phyloP scores from a whole-genome alignment of 225 moss, liverwort and hornwort genomes.

The Takakia lepidozioides region DNA sequence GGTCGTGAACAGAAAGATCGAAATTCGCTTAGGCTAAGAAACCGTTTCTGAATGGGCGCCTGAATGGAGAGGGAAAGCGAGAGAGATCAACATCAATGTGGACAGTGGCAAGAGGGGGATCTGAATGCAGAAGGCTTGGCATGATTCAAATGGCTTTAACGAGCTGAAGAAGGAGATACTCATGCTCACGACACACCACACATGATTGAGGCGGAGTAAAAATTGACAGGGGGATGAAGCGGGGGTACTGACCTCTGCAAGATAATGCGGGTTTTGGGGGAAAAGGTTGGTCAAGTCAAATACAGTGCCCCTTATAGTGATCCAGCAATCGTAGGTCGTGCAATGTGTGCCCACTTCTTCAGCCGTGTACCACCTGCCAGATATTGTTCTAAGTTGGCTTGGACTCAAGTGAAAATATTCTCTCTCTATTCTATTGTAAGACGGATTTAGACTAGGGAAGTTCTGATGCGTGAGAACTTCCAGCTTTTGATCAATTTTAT shows the following conservation, averaged over 20 bases:
- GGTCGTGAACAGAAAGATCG: too few relatives aligned
- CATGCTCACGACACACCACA: background rate
- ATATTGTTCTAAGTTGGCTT: too few relatives aligned
- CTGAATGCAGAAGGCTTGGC: background rate
- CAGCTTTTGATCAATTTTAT: background rate
- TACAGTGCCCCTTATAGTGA: slow-evolving; percentile 40
- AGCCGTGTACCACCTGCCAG: slow-evolving; percentile 52
- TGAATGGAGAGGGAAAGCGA: too few relatives aligned
- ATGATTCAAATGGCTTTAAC: background rate
- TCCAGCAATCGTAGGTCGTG: slow-evolving; percentile 44
- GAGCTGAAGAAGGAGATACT: background rate
- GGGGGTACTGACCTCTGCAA: slow-evolving; percentile 27
- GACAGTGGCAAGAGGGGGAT: too few relatives aligned
- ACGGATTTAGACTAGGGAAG: background rate
- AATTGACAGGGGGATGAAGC: background rate
- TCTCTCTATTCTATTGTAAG: slow-evolving; percentile 1
- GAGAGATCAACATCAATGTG: too few relatives aligned
- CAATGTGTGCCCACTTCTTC: slow-evolving; percentile 51
- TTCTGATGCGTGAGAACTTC: too few relatives aligned
- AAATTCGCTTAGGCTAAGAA: too few relatives aligned
- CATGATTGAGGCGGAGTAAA: background rate
- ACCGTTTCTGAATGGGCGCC: too few relatives aligned
- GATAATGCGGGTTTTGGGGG: slow-evolving; percentile 25
- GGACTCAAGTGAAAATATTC: background rate
- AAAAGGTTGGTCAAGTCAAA: slow-evolving; percentile 42